Evolutionary conservation across 495 filamentous ascomycete genomes (phyloP).

Genomic region (Aspergillus sclerotiicarbonarius): DNA sequence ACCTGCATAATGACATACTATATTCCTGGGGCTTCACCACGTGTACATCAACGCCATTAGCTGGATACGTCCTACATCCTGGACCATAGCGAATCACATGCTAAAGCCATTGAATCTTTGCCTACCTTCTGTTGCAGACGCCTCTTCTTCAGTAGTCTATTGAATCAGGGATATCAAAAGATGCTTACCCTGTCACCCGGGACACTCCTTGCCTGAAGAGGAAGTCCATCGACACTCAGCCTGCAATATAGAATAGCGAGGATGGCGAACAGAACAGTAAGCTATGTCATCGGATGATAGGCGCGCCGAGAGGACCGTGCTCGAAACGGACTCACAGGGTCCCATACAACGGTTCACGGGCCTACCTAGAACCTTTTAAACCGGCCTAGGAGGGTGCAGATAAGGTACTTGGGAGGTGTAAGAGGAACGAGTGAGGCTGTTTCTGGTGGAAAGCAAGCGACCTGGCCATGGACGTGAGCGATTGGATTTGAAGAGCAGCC

Average conservation of each 20-base stretch:
- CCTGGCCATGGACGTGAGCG: not conserved
- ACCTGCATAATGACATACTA: too few species aligned
- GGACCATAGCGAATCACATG: not conserved
- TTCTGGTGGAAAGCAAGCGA: not conserved
- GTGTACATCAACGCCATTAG: not conserved
- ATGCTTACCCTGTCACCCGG: not conserved
- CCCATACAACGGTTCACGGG: conserved; percentile 5
- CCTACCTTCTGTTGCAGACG: not conserved
- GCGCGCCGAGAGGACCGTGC: not conserved
- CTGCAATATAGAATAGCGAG: not conserved
- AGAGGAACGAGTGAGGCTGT: not conserved
- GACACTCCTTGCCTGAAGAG: not conserved
- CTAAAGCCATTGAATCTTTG: not conserved
- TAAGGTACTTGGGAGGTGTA: conserved; percentile 1
- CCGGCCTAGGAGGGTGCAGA: not conserved
- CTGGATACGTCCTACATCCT: not conserved
- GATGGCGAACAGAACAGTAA: not conserved
- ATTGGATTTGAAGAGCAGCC: not conserved
- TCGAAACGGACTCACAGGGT: not conserved
- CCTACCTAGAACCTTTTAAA: conserved; percentile 1
- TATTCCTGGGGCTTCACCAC: too few species aligned
- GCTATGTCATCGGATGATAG: not conserved
- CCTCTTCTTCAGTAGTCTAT: not conserved
- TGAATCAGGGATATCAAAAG: not conserved
- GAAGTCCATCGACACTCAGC: not conserved